Evolutionary conservation across 2,329 filamentous ascomycete genomes (phyloP), one percentile per base, ranked within the genome.

Genomic region (Ophiostoma ulmi): DNA sequence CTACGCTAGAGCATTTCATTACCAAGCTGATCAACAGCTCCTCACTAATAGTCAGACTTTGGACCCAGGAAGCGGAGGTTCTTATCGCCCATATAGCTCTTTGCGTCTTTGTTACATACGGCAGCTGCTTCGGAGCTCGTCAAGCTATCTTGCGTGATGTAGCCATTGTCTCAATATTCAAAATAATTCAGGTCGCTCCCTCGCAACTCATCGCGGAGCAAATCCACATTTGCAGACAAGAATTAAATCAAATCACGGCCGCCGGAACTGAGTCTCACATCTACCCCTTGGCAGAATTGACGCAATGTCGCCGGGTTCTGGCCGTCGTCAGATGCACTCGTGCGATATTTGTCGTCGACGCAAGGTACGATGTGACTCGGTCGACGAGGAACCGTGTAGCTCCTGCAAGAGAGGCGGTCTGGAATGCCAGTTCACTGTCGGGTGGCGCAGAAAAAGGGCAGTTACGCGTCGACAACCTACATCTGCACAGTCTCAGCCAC

Each of bases 251-350:
- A 35, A 63, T 63, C 5, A 26, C 58, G 22, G 58, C 58, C 36
- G 26, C 58, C 26, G 58, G 58, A 63, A 63, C 58, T 63, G 58
- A 35, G 52, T 58, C 52, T 58, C 35, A 39, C 48, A 17, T 13
- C 6, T 58, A 22, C 8, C n/a, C 55, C 2, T 38, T 8, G 44
- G 17, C 44, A 20, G 17, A n/a, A n/a, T 55, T 8, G 61, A 52
- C 6, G 35, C 26, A 35, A 63, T 63, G 58, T 55, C 52, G 8
- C 20, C 58, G 35, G 58, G 11, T 31, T 35, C 58, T 63, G 58
- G 26, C 17, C 72, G 72, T 5, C 68, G 63, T 41, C 72, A 72
- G 70, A 72, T 72, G 72, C 70, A 72, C 55, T 71, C 72, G 26
- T 72, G 72, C 58, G 72, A 72, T 20, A 36, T 52, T 58, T 72